Conservation (phyloP, 352 stramenopile genomes). For the Phytophthora fragariae region DNA sequence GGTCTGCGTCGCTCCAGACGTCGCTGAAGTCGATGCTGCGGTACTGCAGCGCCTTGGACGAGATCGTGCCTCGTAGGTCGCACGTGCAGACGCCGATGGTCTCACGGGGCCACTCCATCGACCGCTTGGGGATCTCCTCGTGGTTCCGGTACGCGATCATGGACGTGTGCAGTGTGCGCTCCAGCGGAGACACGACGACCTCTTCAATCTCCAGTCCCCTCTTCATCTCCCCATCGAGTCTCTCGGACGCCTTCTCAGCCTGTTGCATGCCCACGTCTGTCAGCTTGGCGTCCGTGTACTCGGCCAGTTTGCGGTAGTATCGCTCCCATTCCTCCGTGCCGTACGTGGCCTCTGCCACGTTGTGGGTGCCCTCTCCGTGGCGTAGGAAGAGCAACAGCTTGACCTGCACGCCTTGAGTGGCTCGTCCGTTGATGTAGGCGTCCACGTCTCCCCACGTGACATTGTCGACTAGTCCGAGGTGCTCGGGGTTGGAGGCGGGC, state of each 20-base stretch:
- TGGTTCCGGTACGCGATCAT: conserved; percentile 35
- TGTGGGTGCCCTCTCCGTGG: conserved; percentile 36
- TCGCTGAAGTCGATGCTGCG: conserved; percentile 30
- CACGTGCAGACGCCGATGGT: conserved; percentile 40
- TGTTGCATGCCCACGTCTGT: conserved; percentile 30
- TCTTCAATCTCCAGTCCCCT: conserved; percentile 19
- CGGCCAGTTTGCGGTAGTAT: conserved; percentile 38
- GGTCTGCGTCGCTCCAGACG: conserved; percentile 36
- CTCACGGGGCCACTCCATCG: conserved; percentile 39
- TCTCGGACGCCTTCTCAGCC: conserved; percentile 16
- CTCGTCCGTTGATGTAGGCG: conserved; percentile 27
- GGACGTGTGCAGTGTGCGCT: conserved; percentile 36
- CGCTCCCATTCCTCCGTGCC: conserved; percentile 30
- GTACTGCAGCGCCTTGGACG: conserved; percentile 31
- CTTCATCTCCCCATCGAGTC: conserved; percentile 21
- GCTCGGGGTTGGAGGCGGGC: conserved; percentile 16
- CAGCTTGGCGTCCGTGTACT: conserved; percentile 39
- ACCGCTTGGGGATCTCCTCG: conserved; percentile 29
- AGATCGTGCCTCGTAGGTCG: conserved; percentile 33
- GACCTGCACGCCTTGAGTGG: conserved; percentile 21
- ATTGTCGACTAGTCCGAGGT: conserved; percentile 37
- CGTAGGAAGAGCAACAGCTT: conserved; percentile 44
- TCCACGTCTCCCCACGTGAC: conserved; percentile 44
- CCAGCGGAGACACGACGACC: conserved; percentile 35
- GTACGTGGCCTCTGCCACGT: conserved; percentile 37